phyloP scores from a whole-genome alignment of 2,329 filamentous ascomycete genomes.

The Aspergillus hiratsukae region DNA sequence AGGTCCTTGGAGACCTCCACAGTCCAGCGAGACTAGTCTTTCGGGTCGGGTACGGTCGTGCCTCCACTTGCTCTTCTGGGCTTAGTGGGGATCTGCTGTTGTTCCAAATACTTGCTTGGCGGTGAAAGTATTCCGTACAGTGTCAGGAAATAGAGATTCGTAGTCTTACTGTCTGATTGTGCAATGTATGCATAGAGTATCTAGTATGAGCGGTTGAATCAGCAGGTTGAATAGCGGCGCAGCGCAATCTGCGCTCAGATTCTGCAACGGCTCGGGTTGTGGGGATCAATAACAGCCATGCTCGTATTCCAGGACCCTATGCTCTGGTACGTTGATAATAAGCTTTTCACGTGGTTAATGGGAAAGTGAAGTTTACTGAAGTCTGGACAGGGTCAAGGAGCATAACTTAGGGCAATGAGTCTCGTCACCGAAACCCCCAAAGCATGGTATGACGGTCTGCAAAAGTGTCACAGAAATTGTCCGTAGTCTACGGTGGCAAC shows the following conservation, averaged over 20 bases:
- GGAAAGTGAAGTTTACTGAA: background rate
- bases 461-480: background rate
- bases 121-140: too few species aligned
- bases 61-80: background rate
- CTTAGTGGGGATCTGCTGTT: background rate
- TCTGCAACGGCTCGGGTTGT: background rate
- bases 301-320: background rate
- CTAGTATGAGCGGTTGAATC: background rate
- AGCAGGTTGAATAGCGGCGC: background rate
- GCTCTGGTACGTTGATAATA: background rate
- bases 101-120: background rate
- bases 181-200: background rate
- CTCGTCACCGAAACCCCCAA: background rate
- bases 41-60: background rate
- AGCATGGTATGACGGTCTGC: background rate
- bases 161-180: background rate
- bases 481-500: background rate
- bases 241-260: background rate
- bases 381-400: background rate
- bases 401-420: background rate
- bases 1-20: background rate
- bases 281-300: background rate
- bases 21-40: background rate
- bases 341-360: background rate
- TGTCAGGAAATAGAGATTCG: background rate